Evolutionary conservation across 148 eudicot species (phyloP).

Genomic region (Vaccinium myrtillus): DNA sequence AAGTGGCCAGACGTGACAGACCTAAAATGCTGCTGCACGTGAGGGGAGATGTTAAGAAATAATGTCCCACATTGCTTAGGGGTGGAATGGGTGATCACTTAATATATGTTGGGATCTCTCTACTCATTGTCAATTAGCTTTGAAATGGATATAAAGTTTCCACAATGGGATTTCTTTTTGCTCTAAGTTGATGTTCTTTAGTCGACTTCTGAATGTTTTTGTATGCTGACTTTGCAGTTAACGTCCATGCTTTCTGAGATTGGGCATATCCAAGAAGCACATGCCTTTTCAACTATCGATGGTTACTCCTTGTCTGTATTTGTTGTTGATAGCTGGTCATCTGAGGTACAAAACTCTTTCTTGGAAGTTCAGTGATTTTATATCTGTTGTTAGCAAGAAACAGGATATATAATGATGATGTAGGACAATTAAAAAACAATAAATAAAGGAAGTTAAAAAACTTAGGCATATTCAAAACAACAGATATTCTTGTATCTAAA

Average conservation of each 20-base stretch:
- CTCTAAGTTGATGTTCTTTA: neutral
- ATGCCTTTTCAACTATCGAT: slow-evolving; percentile 61
- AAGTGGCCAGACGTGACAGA: no score
- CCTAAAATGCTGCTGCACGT: no score
- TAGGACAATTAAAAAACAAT: neutral
- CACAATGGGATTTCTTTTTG: neutral
- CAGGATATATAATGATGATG: neutral
- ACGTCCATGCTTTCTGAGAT: slow-evolving; percentile 57
- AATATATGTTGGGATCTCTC: no score
- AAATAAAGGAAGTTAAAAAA: neutral
- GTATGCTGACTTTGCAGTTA: slow-evolving; percentile 38
- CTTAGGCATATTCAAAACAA: neutral
- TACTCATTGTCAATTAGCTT: no score
- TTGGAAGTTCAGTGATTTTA: neutral
- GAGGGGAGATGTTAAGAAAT: no score
- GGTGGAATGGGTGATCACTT: no score
- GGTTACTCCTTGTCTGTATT: slow-evolving; percentile 63
- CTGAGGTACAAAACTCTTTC: slow-evolving; percentile 39
- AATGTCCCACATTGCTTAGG: no score
- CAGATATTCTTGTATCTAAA: neutral
- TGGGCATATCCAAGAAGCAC: slow-evolving; percentile 67
- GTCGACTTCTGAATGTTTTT: neutral
- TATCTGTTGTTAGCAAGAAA: neutral
- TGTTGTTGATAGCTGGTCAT: slow-evolving; percentile 60
- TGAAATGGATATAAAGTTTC: no score